Evolutionary conservation across 495 filamentous ascomycete species (phyloP).

Genomic region (Lasiosphaeria hispida): DNA sequence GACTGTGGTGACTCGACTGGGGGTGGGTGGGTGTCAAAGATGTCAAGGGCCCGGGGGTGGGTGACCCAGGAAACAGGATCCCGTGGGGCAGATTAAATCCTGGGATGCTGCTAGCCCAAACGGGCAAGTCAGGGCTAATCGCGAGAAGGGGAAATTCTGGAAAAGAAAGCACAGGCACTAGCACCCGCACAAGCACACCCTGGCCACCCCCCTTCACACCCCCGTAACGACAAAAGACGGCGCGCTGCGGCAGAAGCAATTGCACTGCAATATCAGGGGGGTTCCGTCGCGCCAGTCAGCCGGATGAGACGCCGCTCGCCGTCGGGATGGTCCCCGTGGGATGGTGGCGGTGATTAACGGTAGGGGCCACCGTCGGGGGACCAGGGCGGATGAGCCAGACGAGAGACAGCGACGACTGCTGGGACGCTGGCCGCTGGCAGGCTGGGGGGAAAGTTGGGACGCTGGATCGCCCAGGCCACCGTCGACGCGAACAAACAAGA

Average conservation of each 20-base stretch:
- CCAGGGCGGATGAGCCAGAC: no score
- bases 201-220: no score
- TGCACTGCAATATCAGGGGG: background rate
- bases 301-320: constrained; percentile 5
- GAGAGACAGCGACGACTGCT: no score
- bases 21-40: constrained; percentile 14
- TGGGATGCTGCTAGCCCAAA: constrained; percentile 9
- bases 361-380: background rate
- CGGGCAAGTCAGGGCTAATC: constrained; percentile 10
- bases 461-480: no score
- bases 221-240: background rate
- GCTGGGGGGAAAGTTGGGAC: no score
- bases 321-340: constrained; percentile 1
- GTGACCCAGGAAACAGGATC: constrained; percentile 30
- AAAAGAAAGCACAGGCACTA: constrained; percentile 13
- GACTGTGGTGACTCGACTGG: constrained; percentile 6
- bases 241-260: constrained; percentile 16
- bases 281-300: background rate
- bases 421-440: no score
- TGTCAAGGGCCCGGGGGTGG: constrained; percentile 16
- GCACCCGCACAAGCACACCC: no score
- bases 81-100: constrained; percentile 33
- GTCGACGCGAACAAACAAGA: no score
- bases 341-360: background rate
- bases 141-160: constrained; percentile 14